Evolutionary conservation across 192 early-diverging fungal genomes (phyloP).

Genomic region (Dispira simplex): DNA sequence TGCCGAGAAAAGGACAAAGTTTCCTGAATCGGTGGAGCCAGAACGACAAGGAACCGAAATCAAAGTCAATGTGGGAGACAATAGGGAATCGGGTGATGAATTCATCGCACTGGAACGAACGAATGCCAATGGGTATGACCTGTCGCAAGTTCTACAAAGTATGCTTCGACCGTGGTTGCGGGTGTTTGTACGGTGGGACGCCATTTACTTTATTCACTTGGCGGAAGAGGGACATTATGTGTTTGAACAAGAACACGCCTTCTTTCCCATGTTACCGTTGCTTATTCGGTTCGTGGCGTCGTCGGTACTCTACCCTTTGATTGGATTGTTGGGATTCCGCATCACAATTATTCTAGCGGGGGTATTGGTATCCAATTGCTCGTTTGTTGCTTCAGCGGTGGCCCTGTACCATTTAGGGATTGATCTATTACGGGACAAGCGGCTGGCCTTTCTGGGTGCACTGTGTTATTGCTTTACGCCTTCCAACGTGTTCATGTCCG

Average conservation of each 20-base stretch:
- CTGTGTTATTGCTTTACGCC: constrained; percentile 63
- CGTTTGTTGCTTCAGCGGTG: constrained; percentile 57
- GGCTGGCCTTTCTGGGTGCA: constrained; percentile 43
- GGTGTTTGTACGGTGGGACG: constrained; percentile 77
- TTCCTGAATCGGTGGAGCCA: too few relatives aligned
- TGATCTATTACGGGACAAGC: constrained; percentile 24
- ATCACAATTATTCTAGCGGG: constrained; percentile 39
- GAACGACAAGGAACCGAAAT: too few relatives aligned
- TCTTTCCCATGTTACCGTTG: constrained; percentile 66
- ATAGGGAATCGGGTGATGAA: too few relatives aligned
- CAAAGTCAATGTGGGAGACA: too few relatives aligned
- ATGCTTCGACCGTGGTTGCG: constrained; percentile 19
- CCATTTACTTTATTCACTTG: constrained; percentile 72
- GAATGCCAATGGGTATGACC: neutral
- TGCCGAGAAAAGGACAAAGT: too few relatives aligned
- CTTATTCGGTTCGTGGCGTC: constrained; percentile 36
- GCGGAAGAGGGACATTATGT: constrained; percentile 53
- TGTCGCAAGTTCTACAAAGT: constrained; percentile 4
- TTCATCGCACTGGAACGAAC: too few relatives aligned
- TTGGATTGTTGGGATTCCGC: constrained; percentile 18
- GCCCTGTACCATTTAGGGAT: constrained; percentile 50
- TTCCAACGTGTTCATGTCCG: constrained; percentile 72
- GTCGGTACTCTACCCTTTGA: constrained; percentile 37
- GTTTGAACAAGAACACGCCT: constrained; percentile 82
- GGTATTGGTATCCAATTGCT: constrained; percentile 52